These are phyloP conservation scores for Tetrapisispora fleetii DNA, from an alignment of 805 yeast species.

Conservation along the genomic window DNA sequence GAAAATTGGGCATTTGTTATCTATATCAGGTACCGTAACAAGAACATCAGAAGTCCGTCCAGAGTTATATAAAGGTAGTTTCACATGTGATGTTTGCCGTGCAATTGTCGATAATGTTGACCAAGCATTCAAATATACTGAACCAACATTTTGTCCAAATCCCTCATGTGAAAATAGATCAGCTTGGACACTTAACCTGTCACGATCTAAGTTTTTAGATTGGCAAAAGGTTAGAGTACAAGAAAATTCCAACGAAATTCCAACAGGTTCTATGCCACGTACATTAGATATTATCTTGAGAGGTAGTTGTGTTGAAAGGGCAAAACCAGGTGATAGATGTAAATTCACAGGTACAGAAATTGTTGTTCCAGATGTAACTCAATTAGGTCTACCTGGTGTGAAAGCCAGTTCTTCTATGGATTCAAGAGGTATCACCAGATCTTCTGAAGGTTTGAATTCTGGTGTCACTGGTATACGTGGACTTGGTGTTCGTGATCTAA, in stretches of 20 bases:
- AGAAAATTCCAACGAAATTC: conserved; percentile 92
- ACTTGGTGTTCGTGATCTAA: conserved; percentile 89
- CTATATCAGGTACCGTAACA: conserved; percentile 90
- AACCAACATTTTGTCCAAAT: conserved; percentile 85
- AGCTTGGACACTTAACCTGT: conserved; percentile 72
- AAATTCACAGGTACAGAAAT: conserved; percentile 89
- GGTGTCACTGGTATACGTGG: conserved; percentile 86
- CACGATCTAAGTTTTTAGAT: conserved; percentile 81
- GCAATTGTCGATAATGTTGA: conserved; percentile 83
- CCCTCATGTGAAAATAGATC: conserved; percentile 82
- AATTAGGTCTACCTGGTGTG: conserved; percentile 89
- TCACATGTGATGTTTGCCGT: conserved; percentile 81
- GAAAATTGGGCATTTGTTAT: conserved; percentile 71
- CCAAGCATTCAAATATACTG: conserved; percentile 87
- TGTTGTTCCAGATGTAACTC: conserved; percentile 89
- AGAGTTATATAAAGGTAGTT: conserved; percentile 76
- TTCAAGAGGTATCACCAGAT: conserved; percentile 35
- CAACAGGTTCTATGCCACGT: conserved; percentile 98
- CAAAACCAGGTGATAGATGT: conserved; percentile 96
- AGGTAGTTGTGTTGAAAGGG: conserved; percentile 90
- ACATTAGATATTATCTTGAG: conserved; percentile 85
- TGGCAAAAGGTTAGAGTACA: conserved; percentile 96
- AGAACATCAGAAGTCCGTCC: conserved; percentile 96
- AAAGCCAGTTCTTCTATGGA: conserved; percentile 78
- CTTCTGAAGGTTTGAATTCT: conserved; percentile 58